phyloP scores from a whole-genome alignment of 2,329 filamentous ascomycete genomes.

The Stemphylium beticola region DNA sequence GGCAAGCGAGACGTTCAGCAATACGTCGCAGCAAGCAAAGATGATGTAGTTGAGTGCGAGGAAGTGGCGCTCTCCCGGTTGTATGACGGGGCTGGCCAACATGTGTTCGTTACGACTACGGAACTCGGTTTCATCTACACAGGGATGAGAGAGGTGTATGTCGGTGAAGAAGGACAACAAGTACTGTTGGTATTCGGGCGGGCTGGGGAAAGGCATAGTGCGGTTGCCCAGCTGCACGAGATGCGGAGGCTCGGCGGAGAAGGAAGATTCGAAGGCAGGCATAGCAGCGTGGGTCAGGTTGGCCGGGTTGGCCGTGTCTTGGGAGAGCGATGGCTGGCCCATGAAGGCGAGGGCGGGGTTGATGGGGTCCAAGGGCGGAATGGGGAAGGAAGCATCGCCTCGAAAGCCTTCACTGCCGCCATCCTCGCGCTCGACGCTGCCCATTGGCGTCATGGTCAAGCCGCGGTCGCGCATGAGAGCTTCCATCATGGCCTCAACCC shows the following conservation, averaged over 20 bases:
- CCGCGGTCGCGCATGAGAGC: constrained; percentile 40
- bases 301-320: constrained; percentile 17
- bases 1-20: constrained; percentile 9
- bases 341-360: constrained; percentile 28
- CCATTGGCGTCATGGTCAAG: constrained; percentile 28
- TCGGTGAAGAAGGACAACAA: constrained; percentile 38
- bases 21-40: constrained; percentile 33
- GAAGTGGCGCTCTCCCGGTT: constrained; percentile 27
- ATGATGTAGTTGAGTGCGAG: constrained; percentile 41
- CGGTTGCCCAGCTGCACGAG: constrained; percentile 28
- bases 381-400: constrained; percentile 27
- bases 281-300: constrained; percentile 8
- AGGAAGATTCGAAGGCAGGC: not conserved
- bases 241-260: constrained; percentile 1
- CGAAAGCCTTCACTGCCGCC: constrained; percentile 22
- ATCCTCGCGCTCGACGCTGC: constrained; percentile 39
- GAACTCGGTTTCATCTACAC: constrained; percentile 39
- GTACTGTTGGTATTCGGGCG: constrained; percentile 31
- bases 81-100: constrained; percentile 25
- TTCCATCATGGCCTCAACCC: constrained; percentile 46
- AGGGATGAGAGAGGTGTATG: constrained; percentile 35
- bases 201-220: constrained; percentile 29
- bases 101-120: constrained; percentile 30
- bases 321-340: constrained; percentile 16
- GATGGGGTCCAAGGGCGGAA: constrained; percentile 32